These are phyloP conservation scores for Neofusicoccum umdonicola DNA, from an alignment of 2,329 filamentous ascomycete species.

Conservation along the genomic window DNA sequence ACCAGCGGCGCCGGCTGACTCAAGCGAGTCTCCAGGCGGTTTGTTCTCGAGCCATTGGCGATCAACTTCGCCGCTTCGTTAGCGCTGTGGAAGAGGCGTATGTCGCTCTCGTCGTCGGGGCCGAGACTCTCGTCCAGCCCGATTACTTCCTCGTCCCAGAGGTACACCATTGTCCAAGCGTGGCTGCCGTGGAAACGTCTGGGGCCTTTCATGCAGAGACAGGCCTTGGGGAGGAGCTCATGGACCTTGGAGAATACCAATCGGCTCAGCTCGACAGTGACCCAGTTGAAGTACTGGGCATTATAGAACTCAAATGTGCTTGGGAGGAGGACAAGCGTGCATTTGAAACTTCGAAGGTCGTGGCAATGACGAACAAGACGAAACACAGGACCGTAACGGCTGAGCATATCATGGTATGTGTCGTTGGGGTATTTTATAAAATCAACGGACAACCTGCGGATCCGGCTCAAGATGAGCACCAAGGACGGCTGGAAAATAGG, in stretches of 20 bases:
- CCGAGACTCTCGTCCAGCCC: neutral
- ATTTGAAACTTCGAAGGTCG: neutral
- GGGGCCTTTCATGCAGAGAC: neutral
- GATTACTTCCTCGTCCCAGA: neutral
- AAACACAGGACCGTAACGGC: neutral
- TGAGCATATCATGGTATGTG: too few species aligned
- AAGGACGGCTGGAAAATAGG: neutral
- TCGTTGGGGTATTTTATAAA: too few species aligned
- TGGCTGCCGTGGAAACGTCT: neutral
- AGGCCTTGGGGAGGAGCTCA: neutral
- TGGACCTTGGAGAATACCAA: neutral
- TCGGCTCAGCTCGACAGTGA: neutral
- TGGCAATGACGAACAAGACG: neutral
- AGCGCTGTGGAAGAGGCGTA: neutral
- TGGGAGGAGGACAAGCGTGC: neutral
- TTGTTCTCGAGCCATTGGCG: too few species aligned
- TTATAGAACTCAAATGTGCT: too few species aligned
- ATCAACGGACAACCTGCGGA: neutral
- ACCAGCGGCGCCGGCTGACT: too few species aligned
- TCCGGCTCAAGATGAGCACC: neutral
- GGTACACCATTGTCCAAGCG: neutral
- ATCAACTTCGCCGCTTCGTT: too few species aligned
- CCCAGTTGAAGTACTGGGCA: neutral
- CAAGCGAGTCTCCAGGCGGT: too few species aligned
- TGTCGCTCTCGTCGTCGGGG: neutral